A percentile compares a stretch with the other conserved stretches of the same genome.
These are phyloP conservation scores for Mortierella hygrophila DNA, from an alignment of 192 early-diverging fungal species.

Conservation along the genomic window DNA sequence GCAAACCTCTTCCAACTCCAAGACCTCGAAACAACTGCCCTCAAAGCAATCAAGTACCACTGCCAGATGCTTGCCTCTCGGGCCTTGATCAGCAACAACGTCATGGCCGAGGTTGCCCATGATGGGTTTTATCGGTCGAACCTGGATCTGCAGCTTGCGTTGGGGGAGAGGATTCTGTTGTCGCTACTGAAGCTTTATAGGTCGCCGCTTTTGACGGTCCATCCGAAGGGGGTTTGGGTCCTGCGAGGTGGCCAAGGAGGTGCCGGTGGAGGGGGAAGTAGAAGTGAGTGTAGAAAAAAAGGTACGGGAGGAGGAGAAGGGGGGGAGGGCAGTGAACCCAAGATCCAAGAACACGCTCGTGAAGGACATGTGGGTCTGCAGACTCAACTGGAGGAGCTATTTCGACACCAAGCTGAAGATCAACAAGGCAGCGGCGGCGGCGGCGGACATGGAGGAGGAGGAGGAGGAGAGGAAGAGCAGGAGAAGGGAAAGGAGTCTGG, in stretches of 20 bases:
- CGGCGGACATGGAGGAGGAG: no score
- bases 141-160: slow-evolving; percentile 30
- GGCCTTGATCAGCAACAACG: neutral
- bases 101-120: slow-evolving; percentile 4
- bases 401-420: no score
- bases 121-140: slow-evolving; percentile 14
- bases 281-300: neutral
- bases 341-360: no score
- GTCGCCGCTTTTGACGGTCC: neutral
- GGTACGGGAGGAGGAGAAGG: neutral
- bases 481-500: no score
- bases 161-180: slow-evolving; percentile 18
- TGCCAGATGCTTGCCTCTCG: slow-evolving; percentile 26
- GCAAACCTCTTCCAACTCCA: neutral
- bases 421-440: no score
- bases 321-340: neutral
- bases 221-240: neutral
- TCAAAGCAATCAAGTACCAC: slow-evolving; percentile 18
- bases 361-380: no score
- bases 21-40: slow-evolving; percentile 1
- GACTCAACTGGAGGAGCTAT: no score
- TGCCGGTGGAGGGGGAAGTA: neutral
- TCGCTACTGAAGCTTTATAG: slow-evolving; percentile 17
- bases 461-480: no score
- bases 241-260: neutral